A percentile compares a stretch with the other conserved stretches of the same genome.
Conservation (phyloP, 2,329 filamentous ascomycete species). For the Penicillium sumatraense region DNA sequence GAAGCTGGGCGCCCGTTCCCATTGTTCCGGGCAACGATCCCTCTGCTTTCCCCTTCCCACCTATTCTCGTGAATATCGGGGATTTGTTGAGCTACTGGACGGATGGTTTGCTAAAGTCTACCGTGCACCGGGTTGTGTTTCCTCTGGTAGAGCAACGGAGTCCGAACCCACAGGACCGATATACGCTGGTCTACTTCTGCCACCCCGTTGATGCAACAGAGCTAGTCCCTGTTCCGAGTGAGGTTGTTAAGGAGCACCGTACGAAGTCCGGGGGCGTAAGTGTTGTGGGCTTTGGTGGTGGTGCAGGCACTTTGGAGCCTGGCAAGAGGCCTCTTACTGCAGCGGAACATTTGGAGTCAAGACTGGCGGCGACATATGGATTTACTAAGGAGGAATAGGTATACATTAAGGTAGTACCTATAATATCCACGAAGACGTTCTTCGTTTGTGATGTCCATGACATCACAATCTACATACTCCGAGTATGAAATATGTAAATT, state of each 20-base stretch:
- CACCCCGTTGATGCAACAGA: conserved; percentile 62
- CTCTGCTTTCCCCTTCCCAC: conserved; percentile 61
- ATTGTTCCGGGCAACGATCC: conserved; percentile 57
- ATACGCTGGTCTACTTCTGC: conserved; percentile 66
- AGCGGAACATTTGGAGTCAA: conserved; percentile 60
- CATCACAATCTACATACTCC: too few species aligned
- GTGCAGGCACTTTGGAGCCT: conserved; percentile 37
- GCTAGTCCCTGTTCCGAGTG: conserved; percentile 61
- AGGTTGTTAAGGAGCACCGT: conserved; percentile 50
- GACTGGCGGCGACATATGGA: conserved; percentile 64
- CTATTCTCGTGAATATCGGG: conserved; percentile 74
- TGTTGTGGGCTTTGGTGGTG: conserved; percentile 48
- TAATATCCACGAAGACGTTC: too few species aligned
- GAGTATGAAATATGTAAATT: background rate
- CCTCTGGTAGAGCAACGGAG: conserved; percentile 46
- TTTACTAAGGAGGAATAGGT: conserved; percentile 33
- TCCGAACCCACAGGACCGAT: conserved; percentile 54
- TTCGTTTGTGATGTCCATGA: too few species aligned
- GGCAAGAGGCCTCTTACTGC: conserved; percentile 57
- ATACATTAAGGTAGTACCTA: too few species aligned
- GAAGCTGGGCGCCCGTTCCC: conserved; percentile 67
- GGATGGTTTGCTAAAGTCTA: conserved; percentile 81
- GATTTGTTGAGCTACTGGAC: conserved; percentile 86
- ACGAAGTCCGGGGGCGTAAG: conserved; percentile 29
- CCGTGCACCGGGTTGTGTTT: conserved; percentile 87